These are phyloP conservation scores for Cryphonectria carpinicola DNA, from an alignment of 2,329 filamentous ascomycete species.

Conservation along the genomic window DNA sequence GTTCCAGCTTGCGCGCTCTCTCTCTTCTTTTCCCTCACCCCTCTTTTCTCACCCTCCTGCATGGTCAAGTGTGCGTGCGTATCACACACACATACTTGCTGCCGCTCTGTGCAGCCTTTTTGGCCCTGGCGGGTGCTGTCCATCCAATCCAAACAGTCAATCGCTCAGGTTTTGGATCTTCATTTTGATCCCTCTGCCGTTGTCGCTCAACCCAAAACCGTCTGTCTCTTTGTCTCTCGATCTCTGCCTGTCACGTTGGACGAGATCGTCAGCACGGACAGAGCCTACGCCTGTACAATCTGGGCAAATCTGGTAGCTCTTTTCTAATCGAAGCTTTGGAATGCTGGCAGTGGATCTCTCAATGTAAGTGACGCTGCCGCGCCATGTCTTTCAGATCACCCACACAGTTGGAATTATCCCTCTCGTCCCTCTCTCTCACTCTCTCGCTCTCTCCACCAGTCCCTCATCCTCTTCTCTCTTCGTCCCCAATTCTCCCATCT, in stretches of 20 bases:
- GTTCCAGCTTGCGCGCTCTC: constrained; percentile 17
- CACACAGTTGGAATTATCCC: not conserved
- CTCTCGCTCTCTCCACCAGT: not conserved
- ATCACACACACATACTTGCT: too few species aligned
- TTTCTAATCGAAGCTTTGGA: constrained; percentile 5
- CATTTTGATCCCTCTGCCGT: not conserved
- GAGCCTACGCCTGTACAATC: not conserved
- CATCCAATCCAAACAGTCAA: not conserved
- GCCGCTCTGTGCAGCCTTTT: not conserved
- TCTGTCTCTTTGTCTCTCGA: not conserved
- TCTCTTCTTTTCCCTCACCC: not conserved
- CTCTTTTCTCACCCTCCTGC: not conserved
- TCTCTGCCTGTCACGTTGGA: not conserved
- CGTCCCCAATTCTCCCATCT: not conserved
- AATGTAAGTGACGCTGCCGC: constrained; percentile 11
- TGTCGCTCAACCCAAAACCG: not conserved
- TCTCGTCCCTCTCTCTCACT: not conserved
- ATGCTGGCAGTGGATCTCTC: constrained; percentile 13
- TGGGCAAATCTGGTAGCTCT: not conserved
- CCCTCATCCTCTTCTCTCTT: not conserved
- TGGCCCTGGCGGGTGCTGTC: not conserved
- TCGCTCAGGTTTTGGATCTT: constrained; percentile 3
- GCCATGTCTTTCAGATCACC: not conserved
- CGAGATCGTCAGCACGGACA: not conserved
- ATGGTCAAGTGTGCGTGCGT: not conserved